A percentile compares a stretch with the other conserved stretches of the same genome.
Evolutionary conservation across 164 flowering plant species (phyloP).

Genomic region (Magnolia officinalis): DNA sequence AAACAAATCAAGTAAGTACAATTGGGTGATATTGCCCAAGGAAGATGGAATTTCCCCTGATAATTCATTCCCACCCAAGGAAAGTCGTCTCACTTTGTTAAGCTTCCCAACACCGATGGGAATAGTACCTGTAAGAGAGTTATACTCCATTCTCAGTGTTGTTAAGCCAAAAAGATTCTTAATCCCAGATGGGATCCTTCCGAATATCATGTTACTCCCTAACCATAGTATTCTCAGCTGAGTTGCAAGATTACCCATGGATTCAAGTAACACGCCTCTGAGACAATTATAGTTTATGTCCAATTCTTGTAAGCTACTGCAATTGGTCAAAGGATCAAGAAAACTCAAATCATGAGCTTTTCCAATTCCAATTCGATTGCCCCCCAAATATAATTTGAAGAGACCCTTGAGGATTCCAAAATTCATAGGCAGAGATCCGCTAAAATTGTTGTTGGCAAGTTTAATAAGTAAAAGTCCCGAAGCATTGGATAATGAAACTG

Average conservation of each 20-base stretch:
- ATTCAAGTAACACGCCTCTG: conserved; percentile 1
- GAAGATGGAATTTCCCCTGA: conserved; percentile 1
- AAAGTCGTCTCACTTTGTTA: background rate
- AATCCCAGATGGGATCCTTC: conserved; percentile 33
- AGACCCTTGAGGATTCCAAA: conserved; percentile 7
- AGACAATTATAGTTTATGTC: conserved; percentile 19
- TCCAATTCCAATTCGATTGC: background rate
- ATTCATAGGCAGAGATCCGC: conserved; percentile 7
- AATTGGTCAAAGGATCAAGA: conserved; percentile 27
- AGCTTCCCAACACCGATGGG: background rate
- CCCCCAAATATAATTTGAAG: background rate
- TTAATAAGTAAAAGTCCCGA: background rate
- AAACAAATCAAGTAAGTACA: background rate
- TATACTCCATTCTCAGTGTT: conserved; percentile 8
- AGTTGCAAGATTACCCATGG: conserved; percentile 26
- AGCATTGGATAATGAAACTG: conserved; percentile 12
- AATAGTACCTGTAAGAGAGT: background rate
- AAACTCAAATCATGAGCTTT: conserved; percentile 24
- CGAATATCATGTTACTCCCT: conserved; percentile 22
- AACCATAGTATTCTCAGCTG: conserved; percentile 7
- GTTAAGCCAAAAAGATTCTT: conserved; percentile 22
- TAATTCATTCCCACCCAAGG: background rate
- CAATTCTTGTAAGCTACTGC: conserved; percentile 20
- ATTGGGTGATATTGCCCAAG: background rate
- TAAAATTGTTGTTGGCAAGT: conserved; percentile 2